phyloP scores from a whole-genome alignment of 177 flowering plant genomes.

The Vitis hybrid region DNA sequence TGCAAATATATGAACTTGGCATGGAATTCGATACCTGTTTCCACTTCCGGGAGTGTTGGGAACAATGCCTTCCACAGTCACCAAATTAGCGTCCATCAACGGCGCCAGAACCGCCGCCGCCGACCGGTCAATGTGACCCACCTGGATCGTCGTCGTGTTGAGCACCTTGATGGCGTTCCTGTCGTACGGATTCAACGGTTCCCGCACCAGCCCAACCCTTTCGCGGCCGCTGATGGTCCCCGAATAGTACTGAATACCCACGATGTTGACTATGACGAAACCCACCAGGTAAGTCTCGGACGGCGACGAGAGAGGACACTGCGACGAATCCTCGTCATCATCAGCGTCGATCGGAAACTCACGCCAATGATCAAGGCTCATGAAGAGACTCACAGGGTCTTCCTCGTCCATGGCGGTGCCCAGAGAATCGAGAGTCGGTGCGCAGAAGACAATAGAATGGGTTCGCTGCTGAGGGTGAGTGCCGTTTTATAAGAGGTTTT shows the following conservation, averaged over 20 bases:
- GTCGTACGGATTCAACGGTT: constrained; percentile 69
- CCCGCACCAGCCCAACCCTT: constrained; percentile 81
- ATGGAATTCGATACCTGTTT: constrained; percentile 30
- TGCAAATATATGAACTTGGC: constrained; percentile 73
- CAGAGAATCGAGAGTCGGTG: no score
- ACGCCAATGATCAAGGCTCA: constrained; percentile 11
- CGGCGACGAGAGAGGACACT: constrained; percentile 5
- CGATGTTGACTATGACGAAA: constrained; percentile 65
- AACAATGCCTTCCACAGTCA: constrained; percentile 67
- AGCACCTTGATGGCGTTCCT: constrained; percentile 77
- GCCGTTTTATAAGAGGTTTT: no score
- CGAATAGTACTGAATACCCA: constrained; percentile 62
- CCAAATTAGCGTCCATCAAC: constrained; percentile 44
- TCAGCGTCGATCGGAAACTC: not conserved
- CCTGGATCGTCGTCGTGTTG: constrained; percentile 53
- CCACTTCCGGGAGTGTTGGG: constrained; percentile 39
- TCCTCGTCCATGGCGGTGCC: constrained; percentile 9
- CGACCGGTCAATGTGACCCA: constrained; percentile 66
- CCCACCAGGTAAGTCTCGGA: constrained; percentile 56
- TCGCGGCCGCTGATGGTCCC: constrained; percentile 72
- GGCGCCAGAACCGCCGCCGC: constrained; percentile 66
- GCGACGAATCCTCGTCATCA: not conserved
- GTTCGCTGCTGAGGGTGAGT: no score
- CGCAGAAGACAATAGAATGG: no score
- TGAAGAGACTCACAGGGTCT: constrained; percentile 12